phyloP scores from a whole-genome alignment of 2,329 filamentous ascomycete genomes.

The Aurifilum marmelostoma region DNA sequence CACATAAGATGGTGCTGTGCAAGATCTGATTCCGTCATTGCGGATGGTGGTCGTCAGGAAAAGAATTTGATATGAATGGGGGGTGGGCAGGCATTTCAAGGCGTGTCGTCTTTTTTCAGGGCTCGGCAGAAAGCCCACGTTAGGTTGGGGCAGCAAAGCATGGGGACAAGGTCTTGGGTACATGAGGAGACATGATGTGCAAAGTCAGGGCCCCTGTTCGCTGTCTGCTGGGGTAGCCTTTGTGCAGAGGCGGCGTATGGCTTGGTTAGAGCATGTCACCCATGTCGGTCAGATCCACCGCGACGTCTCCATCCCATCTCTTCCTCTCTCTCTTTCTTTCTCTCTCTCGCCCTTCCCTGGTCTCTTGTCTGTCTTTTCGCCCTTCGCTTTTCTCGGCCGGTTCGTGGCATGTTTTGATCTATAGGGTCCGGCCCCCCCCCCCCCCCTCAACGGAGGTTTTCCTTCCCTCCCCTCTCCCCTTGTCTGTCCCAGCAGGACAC shows the following conservation, averaged over 20 bases:
- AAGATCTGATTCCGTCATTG: neutral
- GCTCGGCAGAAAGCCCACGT: slow-evolving; percentile 11
- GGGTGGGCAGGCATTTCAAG: slow-evolving; percentile 6
- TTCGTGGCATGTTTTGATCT: slow-evolving; percentile 2
- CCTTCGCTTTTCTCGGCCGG: slow-evolving; percentile 7
- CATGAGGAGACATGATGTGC: neutral
- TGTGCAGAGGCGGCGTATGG: slow-evolving; percentile 29
- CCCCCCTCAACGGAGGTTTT: neutral
- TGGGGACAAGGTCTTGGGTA: neutral
- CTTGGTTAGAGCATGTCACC: slow-evolving; percentile 15
- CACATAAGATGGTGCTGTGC: neutral
- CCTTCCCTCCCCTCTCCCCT: neutral
- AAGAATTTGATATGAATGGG: slow-evolving; percentile 9
- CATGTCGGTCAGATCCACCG: slow-evolving; percentile 26
- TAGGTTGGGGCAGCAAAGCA: neutral
- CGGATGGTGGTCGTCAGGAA: neutral
- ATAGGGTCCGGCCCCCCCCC: neutral
- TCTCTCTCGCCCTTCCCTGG: slow-evolving; percentile 11
- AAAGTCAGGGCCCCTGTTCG: slow-evolving; percentile 9
- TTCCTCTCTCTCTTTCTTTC: slow-evolving; percentile 1
- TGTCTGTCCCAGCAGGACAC: no score
- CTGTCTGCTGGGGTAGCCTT: slow-evolving; percentile 25
- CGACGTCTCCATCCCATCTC: slow-evolving; percentile 25
- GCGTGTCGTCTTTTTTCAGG: slow-evolving; percentile 18
- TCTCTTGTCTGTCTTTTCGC: slow-evolving; percentile 2